These are phyloP conservation scores for Lecanoromycetidae sp. DNA, from an alignment of 2,329 filamentous ascomycete species.

Conservation along the genomic window DNA sequence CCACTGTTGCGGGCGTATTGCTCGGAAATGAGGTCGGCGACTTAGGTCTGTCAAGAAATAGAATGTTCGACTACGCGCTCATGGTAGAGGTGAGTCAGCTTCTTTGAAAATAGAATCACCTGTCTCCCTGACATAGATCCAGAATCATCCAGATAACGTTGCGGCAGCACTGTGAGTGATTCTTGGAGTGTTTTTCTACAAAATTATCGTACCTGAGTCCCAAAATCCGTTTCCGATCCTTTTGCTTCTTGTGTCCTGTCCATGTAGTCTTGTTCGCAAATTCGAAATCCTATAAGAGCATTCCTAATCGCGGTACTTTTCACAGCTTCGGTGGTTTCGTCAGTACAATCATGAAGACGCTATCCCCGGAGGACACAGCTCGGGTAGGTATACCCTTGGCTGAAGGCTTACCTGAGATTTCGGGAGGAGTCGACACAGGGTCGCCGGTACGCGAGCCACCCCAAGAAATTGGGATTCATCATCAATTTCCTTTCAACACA, in stretches of 20 bases:
- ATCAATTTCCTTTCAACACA: conserved; percentile 84
- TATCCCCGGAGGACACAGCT: conserved; percentile 77
- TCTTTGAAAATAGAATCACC: neutral
- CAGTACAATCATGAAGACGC: conserved; percentile 87
- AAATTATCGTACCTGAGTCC: too few species aligned
- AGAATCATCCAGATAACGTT: conserved; percentile 87
- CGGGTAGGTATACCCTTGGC: conserved; percentile 87
- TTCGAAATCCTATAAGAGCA: too few species aligned
- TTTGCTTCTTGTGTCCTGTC: too few species aligned
- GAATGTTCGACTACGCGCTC: conserved; percentile 87
- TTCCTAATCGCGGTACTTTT: too few species aligned
- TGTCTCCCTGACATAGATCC: conserved; percentile 19
- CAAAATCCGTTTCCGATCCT: too few species aligned
- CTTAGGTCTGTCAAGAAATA: conserved; percentile 62
- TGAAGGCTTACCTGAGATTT: conserved; percentile 81
- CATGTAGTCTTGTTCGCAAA: too few species aligned
- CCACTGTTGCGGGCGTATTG: conserved; percentile 89
- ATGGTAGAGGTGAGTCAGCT: conserved; percentile 66
- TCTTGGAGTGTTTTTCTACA: too few species aligned
- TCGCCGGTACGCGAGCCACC: conserved; percentile 72
- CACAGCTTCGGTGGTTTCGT: conserved; percentile 97
- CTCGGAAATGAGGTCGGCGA: conserved; percentile 80
- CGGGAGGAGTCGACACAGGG: conserved; percentile 84
- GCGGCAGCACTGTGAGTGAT: conserved; percentile 41
- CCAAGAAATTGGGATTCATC: conserved; percentile 84